phyloP scores from a whole-genome alignment of 129 eudicot genomes.

The Logfia minima region DNA sequence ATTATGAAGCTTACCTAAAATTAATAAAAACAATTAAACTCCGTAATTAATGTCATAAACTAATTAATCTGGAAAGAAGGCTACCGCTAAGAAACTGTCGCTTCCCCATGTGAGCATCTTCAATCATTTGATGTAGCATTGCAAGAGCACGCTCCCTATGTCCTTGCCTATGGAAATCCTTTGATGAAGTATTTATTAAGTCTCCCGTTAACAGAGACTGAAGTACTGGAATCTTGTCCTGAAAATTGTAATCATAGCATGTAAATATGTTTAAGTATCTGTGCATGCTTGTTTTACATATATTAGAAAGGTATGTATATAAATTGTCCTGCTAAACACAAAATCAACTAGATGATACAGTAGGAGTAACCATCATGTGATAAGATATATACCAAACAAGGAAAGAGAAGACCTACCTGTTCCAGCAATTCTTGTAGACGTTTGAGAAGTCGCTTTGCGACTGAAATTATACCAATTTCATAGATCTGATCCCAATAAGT shows the following conservation, averaged over 20 bases:
- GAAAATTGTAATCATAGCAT: constrained; percentile 13
- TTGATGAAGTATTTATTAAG: constrained; percentile 46
- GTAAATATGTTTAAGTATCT: not conserved
- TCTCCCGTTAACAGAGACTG: constrained; percentile 86
- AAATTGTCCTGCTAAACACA: constrained; percentile 1
- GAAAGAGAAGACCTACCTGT: constrained; percentile 48
- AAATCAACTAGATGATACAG: not conserved
- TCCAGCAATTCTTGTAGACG: constrained; percentile 75
- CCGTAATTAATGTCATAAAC: constrained; percentile 5
- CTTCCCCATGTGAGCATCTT: constrained; percentile 97
- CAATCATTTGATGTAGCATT: constrained; percentile 97
- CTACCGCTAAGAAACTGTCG: constrained; percentile 94
- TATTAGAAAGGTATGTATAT: constrained; percentile 2
- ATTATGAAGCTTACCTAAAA: constrained; percentile 93
- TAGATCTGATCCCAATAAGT: constrained; percentile 95
- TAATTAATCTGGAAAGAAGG: constrained; percentile 1
- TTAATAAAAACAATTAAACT: constrained; percentile 8
- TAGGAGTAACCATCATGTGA: constrained; percentile 11
- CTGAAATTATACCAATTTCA: constrained; percentile 84
- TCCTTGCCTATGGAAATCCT: constrained; percentile 68
- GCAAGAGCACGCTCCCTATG: constrained; percentile 94
- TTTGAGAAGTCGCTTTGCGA: constrained; percentile 81
- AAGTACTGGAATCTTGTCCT: constrained; percentile 80
- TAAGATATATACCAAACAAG: not conserved
- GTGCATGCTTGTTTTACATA: constrained; percentile 10